These are phyloP conservation scores for Serendipita sp. DNA, from an alignment of 768 basidiomycete genomes.

Conservation along the genomic window DNA sequence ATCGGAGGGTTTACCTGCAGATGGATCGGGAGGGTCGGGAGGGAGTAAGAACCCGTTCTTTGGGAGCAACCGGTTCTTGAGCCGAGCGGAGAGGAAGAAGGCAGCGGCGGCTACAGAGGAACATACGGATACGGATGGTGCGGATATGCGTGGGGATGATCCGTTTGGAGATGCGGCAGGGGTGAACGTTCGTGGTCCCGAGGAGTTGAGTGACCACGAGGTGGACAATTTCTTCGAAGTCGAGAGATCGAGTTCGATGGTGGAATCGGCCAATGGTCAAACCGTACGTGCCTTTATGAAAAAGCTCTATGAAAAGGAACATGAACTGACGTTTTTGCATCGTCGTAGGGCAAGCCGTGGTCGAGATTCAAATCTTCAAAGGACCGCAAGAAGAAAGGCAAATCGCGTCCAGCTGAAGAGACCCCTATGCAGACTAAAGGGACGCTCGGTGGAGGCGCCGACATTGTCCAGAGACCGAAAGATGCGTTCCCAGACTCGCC, in stretches of 20 bases:
- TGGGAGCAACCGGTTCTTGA: neutral
- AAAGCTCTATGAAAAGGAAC: too few species aligned
- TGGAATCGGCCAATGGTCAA: neutral
- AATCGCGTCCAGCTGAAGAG: neutral
- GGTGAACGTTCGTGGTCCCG: neutral
- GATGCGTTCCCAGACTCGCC: conserved; percentile 4
- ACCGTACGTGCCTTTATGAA: too few species aligned
- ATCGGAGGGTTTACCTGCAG: neutral
- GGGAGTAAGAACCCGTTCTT: neutral
- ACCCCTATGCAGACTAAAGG: neutral
- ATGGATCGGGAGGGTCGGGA: neutral
- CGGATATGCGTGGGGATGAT: neutral
- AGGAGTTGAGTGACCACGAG: neutral
- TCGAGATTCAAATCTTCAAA: neutral
- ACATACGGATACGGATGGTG: neutral
- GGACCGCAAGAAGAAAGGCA: conserved; percentile 3
- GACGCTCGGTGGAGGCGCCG: neutral
- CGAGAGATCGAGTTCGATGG: neutral
- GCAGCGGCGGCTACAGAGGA: neutral
- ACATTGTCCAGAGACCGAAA: neutral
- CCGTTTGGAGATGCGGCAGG: neutral
- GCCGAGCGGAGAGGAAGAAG: neutral
- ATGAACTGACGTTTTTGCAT: neutral
- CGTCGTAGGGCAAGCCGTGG: neutral
- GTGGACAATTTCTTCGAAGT: conserved; percentile 5